A percentile compares a stretch with the other conserved stretches of the same genome.
Conservation (phyloP, 2,329 filamentous ascomycete species). For the Cytospora piceae region DNA sequence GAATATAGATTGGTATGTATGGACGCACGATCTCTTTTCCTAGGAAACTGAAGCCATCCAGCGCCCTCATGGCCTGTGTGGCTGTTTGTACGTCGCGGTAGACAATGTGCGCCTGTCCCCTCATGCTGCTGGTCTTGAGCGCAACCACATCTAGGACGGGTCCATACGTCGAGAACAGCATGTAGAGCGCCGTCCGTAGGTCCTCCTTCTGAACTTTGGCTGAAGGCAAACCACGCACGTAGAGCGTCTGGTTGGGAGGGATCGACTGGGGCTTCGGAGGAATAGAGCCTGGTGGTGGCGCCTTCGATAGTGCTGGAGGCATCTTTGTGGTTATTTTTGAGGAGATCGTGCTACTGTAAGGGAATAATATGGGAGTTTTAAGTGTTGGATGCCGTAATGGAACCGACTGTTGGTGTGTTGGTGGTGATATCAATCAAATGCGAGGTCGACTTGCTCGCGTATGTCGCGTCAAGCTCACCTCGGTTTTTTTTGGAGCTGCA, state of each 20-base stretch:
- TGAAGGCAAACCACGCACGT: constrained; percentile 82
- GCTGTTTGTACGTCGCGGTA: constrained; percentile 90
- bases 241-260: constrained; percentile 63
- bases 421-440: constrained; percentile 10
- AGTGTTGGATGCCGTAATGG: not conserved
- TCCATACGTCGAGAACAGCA: constrained; percentile 92
- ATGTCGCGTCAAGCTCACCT: constrained; percentile 22
- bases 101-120: constrained; percentile 91
- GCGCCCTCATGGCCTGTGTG: constrained; percentile 87
- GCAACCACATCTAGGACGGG: constrained; percentile 90
- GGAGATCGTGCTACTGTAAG: not conserved
- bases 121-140: constrained; percentile 88
- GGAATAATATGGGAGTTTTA: not conserved
- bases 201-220: constrained; percentile 90
- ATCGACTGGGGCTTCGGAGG: constrained; percentile 32
- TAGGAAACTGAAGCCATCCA: constrained; percentile 85
- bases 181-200: constrained; percentile 84
- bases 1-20: not conserved
- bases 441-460: constrained; percentile 9
- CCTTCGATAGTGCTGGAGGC: constrained; percentile 25
- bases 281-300: constrained; percentile 26
- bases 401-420: not conserved
- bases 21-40: constrained; percentile 80
- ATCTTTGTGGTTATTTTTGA: constrained; percentile 5
- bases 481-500: constrained; percentile 26